Base-by-base conservation (phyloP, 2,329 filamentous ascomycete species). In the Pyrenochaeta sp. region DNA sequence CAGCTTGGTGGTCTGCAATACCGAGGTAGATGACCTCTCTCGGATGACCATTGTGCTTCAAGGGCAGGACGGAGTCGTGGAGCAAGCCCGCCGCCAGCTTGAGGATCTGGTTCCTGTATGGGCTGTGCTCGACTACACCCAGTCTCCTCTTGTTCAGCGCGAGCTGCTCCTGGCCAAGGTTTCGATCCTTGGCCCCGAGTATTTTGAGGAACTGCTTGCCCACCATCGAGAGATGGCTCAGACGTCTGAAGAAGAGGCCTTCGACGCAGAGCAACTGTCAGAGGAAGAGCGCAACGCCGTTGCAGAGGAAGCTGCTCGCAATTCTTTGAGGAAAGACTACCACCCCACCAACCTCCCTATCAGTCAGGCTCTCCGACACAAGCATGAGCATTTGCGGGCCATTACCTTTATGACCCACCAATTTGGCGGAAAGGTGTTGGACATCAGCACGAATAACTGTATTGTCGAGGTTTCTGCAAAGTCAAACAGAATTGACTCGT, bases 31-130 rank as follows among this genome's bases (percentile, higher is more conserved):
- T 68, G 95, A 99, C 72, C 84, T 99, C 47, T 97, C 92, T 30
- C 92, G 95, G 73, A 99, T 99, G 95, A 99, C 95, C 51, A 98
- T 99, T 71, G 95, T 99, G 63, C 84, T 99, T 46, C 92, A 92
- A 50, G 95, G 95, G 12, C 93, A 97, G 79, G 95, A 98, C 70
- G 94, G 94, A 49, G 94, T 98, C 31, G 92, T 99, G 23, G 95
- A 99, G 83, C 95, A 99, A 81, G 95, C 95, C 50, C 87, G 95
- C 61, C 85, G 95, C 60, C 95, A 99, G 80, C 83, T 99, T 51
- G 95, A 99, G 79, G 95, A 99, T 72, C 82, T 99, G 45, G 95
- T 99, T 20, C 95, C 95, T 20, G 95, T 99, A 54, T 99, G 95
- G 95, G 95, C 95, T 47, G 95, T 99, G 30, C 82, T 99, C 52